These are phyloP conservation scores for Camellia japonica DNA, from an alignment of 148 eudicot genomes.

Conservation along the genomic window DNA sequence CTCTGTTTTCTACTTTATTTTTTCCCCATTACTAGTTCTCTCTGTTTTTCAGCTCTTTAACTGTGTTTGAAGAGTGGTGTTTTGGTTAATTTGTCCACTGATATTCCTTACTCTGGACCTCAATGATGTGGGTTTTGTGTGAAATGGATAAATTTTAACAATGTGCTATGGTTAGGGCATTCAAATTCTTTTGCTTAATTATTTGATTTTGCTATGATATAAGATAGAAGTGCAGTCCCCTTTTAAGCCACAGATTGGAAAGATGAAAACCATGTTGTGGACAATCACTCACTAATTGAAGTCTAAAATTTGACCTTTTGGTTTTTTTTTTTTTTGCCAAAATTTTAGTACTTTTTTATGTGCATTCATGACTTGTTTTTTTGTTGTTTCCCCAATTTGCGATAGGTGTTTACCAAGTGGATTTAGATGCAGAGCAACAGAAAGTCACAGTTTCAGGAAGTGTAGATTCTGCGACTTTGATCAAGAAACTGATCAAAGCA, in stretches of 20 bases:
- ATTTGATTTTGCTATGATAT: not conserved
- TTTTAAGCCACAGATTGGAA: not conserved
- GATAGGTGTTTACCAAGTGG: slow-evolving; percentile 63
- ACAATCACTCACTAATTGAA: too few species aligned
- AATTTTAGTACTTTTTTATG: not conserved
- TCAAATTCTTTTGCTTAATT: not conserved
- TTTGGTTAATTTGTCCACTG: not conserved
- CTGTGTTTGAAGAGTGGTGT: not conserved
- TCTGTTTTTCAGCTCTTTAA: not conserved
- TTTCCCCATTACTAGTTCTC: not conserved
- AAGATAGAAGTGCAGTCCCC: not conserved
- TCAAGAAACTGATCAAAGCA: slow-evolving; percentile 51
- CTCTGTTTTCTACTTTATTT: not conserved
- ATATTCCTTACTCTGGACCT: not conserved
- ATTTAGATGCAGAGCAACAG: slow-evolving; percentile 61
- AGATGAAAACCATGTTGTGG: too few species aligned
- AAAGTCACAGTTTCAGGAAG: slow-evolving; percentile 68
- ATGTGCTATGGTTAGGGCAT: not conserved
- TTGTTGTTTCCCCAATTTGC: not conserved
- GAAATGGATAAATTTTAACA: not conserved
- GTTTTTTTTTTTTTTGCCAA: not conserved
- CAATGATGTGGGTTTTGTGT: not conserved
- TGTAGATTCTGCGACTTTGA: slow-evolving; percentile 56
- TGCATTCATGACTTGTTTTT: not conserved
- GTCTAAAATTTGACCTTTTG: not conserved